Percentiles rank a stretch among this genome's conserved stretches.
These are phyloP conservation scores for Epichloe hybrida DNA, from an alignment of 2,329 filamentous ascomycete genomes.

Conservation along the genomic window DNA sequence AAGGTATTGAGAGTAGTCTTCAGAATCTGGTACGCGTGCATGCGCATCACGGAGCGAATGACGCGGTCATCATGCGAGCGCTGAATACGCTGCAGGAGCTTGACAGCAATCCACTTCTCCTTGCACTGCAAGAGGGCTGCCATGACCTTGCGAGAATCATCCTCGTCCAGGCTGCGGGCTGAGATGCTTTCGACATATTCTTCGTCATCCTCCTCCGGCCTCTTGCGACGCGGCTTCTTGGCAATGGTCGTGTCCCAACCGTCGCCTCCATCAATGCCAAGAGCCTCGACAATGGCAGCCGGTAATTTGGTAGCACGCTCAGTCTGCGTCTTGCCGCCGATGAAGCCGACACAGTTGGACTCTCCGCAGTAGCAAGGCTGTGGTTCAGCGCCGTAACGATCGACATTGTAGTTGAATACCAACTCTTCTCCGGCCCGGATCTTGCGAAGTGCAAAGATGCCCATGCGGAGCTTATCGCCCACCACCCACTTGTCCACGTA, in stretches of 20 bases:
- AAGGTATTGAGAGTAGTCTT: slow-evolving; percentile 77
- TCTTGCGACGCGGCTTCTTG: slow-evolving; percentile 88
- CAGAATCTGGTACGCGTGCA: slow-evolving; percentile 94
- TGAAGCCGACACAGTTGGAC: slow-evolving; percentile 87
- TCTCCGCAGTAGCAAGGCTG: slow-evolving; percentile 96
- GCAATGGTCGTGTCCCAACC: slow-evolving; percentile 84
- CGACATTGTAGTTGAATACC: slow-evolving; percentile 99
- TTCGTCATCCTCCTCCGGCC: slow-evolving; percentile 79
- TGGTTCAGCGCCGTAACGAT: slow-evolving; percentile 91
- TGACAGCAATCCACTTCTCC: slow-evolving; percentile 98
- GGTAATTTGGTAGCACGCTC: slow-evolving; percentile 88
- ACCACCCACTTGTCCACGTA: slow-evolving; percentile 99
- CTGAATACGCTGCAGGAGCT: slow-evolving; percentile 80
- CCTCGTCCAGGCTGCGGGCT: slow-evolving; percentile 64
- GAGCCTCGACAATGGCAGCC: slow-evolving; percentile 78
- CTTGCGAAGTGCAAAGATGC: slow-evolving; percentile 81
- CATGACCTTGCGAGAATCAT: slow-evolving; percentile 87
- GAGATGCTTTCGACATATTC: slow-evolving; percentile 88
- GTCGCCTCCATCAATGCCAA: slow-evolving; percentile 87
- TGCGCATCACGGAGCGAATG: slow-evolving; percentile 76
- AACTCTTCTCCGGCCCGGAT: slow-evolving; percentile 86
- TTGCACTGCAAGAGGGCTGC: slow-evolving; percentile 94
- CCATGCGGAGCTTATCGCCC: slow-evolving; percentile 94
- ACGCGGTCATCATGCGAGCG: slow-evolving; percentile 76
- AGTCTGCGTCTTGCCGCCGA: slow-evolving; percentile 95